Conservation (phyloP, 1,284 basidiomycete genomes). For the Cutaneotrichosporon dermatis region DNA sequence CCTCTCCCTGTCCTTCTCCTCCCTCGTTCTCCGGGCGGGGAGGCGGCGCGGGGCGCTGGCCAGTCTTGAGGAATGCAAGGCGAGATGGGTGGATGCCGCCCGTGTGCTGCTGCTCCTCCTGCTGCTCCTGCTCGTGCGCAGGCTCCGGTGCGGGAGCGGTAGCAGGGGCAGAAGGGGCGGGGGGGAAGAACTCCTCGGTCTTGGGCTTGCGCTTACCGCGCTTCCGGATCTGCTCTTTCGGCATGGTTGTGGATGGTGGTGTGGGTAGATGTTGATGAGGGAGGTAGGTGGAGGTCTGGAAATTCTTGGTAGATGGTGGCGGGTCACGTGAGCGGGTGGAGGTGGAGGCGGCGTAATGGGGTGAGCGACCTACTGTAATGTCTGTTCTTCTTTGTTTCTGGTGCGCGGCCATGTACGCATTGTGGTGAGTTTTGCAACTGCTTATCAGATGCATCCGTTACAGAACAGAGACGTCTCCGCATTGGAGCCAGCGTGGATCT, state of each 20-base stretch:
- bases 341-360: no score
- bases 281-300: constrained; percentile 3
- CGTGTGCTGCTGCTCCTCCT: constrained; percentile 11
- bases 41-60: constrained; percentile 13
- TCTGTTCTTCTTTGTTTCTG: no score
- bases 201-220: constrained; percentile 48
- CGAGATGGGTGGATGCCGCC: constrained; percentile 40
- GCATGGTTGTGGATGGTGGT: constrained; percentile 28
- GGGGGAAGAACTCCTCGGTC: constrained; percentile 12
- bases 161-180: constrained; percentile 12
- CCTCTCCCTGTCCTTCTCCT: constrained; percentile 15
- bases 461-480: no score
- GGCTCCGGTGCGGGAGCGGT: background rate
- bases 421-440: no score
- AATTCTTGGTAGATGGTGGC: background rate
- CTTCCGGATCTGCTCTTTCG: constrained; percentile 47
- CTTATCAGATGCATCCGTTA: no score
- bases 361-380: no score
- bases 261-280: background rate
- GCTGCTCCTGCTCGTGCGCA: constrained; percentile 4
- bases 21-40: background rate
- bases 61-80: constrained; percentile 34
- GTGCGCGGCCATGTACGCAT: no score
- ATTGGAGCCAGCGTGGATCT: no score
- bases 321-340: background rate